These are phyloP conservation scores for Penicillium sp. DNA, from an alignment of 2,329 filamentous ascomycete species.

Conservation along the genomic window DNA sequence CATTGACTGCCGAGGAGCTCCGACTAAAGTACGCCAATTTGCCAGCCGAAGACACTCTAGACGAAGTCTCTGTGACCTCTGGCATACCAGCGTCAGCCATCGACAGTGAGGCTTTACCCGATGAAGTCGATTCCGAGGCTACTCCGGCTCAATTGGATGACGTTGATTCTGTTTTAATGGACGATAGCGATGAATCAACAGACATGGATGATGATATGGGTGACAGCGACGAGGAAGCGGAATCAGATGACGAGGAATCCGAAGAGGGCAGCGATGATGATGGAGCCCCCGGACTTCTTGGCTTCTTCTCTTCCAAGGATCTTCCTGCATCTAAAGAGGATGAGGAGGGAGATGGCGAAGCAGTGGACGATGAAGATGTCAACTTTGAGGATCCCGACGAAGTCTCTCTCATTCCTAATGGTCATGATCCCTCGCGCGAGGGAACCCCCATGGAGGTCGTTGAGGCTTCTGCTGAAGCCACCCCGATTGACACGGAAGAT, in stretches of 20 bases:
- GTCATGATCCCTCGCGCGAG: constrained; percentile 33
- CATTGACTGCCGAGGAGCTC: constrained; percentile 55
- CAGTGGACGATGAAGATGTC: constrained; percentile 37
- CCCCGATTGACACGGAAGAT: constrained; percentile 24
- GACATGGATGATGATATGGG: constrained; percentile 58
- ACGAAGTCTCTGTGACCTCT: constrained; percentile 36
- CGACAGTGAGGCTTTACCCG: constrained; percentile 28
- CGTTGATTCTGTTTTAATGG: constrained; percentile 52
- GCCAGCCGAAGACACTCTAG: constrained; percentile 33
- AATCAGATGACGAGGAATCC: constrained; percentile 61
- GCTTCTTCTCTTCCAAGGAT: constrained; percentile 56
- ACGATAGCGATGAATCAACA: constrained; percentile 54
- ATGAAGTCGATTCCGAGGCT: constrained; percentile 31
- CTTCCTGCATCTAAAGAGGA: constrained; percentile 38
- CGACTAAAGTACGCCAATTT: constrained; percentile 55
- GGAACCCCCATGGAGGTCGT: constrained; percentile 36
- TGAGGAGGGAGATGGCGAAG: constrained; percentile 33
- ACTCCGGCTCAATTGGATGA: constrained; percentile 47
- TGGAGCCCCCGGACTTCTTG: constrained; percentile 52
- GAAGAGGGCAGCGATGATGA: constrained; percentile 43
- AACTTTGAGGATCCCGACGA: constrained; percentile 43
- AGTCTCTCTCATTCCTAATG: constrained; percentile 44
- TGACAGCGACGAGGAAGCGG: constrained; percentile 53
- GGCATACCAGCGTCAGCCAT: constrained; percentile 29
- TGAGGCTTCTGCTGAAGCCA: constrained; percentile 25